Conservation (phyloP, 768 basidiomycete genomes). For the Tylopilus subfusipes region DNA sequence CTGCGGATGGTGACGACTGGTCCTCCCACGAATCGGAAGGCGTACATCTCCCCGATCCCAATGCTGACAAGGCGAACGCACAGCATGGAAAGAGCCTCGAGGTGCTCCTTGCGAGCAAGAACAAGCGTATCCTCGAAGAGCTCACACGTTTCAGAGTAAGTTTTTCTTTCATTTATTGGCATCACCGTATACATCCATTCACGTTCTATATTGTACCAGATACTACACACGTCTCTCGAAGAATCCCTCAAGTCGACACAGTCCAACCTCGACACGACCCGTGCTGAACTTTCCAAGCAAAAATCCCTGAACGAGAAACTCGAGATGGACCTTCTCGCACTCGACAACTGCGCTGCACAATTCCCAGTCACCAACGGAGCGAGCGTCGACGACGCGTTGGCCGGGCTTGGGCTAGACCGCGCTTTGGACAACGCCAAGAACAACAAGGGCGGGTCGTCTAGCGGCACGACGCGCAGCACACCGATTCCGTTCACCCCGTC, state of each 20-base stretch:
- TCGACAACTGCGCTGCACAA: constrained; percentile 50
- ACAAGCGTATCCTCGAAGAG: constrained; percentile 88
- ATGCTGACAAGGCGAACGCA: constrained; percentile 76
- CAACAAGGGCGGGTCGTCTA: constrained; percentile 20
- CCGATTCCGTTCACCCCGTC: constrained; percentile 70
- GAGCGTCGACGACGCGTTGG: constrained; percentile 54
- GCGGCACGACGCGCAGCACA: constrained; percentile 42
- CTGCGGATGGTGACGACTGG: constrained; percentile 51
- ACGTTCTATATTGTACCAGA: constrained; percentile 40
- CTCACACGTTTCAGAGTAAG: constrained; percentile 84
- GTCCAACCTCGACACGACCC: constrained; percentile 54
- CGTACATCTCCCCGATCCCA: constrained; percentile 80
- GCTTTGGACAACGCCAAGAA: constrained; percentile 10
- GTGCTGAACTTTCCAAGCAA: constrained; percentile 73
- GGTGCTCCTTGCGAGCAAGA: constrained; percentile 87
- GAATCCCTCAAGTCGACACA: constrained; percentile 56
- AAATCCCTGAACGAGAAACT: constrained; percentile 81
- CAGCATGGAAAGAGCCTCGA: constrained; percentile 84
- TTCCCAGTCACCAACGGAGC: constrained; percentile 23
- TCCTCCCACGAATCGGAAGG: constrained; percentile 44
- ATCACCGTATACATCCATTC: background rate
- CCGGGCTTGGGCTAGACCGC: constrained; percentile 66
- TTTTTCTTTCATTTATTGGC: background rate
- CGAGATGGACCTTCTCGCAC: constrained; percentile 83
- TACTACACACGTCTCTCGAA: constrained; percentile 80